These are phyloP conservation scores for Allantophomopsis lycopodina DNA, from an alignment of 2,329 filamentous ascomycete genomes.

Conservation along the genomic window DNA sequence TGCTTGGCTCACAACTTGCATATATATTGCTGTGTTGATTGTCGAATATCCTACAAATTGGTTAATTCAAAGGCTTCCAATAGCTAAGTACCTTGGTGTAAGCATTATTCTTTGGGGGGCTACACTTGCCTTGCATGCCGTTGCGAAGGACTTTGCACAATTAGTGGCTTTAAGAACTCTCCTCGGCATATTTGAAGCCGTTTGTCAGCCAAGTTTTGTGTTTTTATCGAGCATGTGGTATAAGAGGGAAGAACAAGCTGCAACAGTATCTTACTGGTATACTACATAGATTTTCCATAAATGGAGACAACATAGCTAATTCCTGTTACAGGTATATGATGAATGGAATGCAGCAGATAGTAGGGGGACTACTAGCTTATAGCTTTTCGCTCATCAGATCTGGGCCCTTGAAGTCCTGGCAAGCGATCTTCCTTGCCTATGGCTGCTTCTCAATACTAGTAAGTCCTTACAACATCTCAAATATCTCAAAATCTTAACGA, in stretches of 20 bases:
- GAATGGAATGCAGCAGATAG: conserved; percentile 47
- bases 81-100: conserved; percentile 45
- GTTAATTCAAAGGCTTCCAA: conserved; percentile 32
- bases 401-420: conserved; percentile 43
- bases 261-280: conserved; percentile 43
- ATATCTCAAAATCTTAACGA: too few relatives aligned
- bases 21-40: conserved; percentile 43
- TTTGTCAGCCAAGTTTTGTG: conserved; percentile 54
- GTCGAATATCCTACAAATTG: conserved; percentile 6
- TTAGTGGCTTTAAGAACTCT: conserved; percentile 52
- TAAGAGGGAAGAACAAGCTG: conserved; percentile 54
- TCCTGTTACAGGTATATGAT: conserved; percentile 41
- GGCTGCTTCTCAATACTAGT: conserved; percentile 26
- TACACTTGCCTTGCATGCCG: conserved; percentile 45
- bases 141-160: conserved; percentile 42
- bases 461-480: too few relatives aligned
- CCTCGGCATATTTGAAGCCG: conserved; percentile 52
- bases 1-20: conserved; percentile 60
- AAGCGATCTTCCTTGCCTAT: conserved; percentile 36
- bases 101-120: conserved; percentile 46
- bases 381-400: conserved; percentile 38
- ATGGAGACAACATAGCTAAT: neutral
- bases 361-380: conserved; percentile 49
- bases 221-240: conserved; percentile 60
- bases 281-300: conserved; percentile 38